These are phyloP conservation scores for Fraxinus velutina DNA, from an alignment of 305 asterid genomes.

Conservation along the genomic window DNA sequence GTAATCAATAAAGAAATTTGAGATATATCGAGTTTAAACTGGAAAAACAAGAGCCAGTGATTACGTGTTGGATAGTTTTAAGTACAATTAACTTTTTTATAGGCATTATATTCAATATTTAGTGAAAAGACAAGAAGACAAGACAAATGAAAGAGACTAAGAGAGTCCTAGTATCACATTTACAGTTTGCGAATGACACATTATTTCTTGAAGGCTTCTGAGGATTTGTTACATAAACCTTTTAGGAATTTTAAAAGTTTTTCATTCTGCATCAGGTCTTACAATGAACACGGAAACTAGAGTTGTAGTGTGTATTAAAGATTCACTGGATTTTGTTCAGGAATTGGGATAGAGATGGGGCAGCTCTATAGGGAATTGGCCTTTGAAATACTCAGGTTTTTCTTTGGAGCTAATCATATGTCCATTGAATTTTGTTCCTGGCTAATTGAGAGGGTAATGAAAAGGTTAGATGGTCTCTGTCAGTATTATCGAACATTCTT, in stretches of 20 bases:
- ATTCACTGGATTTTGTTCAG: neutral
- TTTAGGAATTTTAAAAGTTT: neutral
- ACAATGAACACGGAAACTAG: neutral
- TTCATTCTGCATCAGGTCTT: neutral
- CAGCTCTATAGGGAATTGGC: neutral
- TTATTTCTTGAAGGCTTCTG: neutral
- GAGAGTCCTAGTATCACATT: neutral
- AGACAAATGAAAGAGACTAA: neutral
- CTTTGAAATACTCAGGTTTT: neutral
- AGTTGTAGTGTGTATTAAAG: neutral
- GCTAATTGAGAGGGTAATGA: neutral
- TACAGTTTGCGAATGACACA: neutral
- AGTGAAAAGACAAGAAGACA: neutral
- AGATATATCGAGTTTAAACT: constrained; percentile 2
- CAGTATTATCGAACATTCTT: neutral
- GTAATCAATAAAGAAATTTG: constrained; percentile 14
- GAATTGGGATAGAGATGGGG: neutral
- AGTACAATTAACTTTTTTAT: neutral
- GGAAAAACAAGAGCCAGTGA: constrained; percentile 7
- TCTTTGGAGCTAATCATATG: neutral
- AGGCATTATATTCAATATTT: neutral
- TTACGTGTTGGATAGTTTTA: constrained; percentile 9
- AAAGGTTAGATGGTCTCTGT: neutral
- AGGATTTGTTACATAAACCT: neutral
- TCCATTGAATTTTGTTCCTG: neutral